Evolutionary conservation across 2,329 filamentous ascomycete genomes (phyloP).

Genomic region (Trichoderma afroharzianum): DNA sequence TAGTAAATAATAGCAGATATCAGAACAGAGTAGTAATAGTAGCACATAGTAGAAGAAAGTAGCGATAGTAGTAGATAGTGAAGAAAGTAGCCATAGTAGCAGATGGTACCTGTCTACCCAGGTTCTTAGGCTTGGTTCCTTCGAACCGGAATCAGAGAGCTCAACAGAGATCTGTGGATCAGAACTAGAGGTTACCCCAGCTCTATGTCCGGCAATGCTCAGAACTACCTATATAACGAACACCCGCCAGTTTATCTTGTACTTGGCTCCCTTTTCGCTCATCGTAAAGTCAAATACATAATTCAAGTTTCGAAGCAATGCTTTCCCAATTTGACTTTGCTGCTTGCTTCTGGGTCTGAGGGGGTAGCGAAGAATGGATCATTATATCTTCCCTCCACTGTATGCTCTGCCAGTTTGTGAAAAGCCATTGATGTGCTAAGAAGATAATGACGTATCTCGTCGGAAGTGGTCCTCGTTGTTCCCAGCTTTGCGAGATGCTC

Average conservation of each 20-base stretch:
- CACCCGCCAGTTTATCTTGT: slow-evolving; percentile 20
- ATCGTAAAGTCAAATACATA: slow-evolving; percentile 30
- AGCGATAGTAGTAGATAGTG: too few species aligned
- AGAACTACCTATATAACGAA: too few species aligned
- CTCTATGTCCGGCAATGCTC: too few species aligned
- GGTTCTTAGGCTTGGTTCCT: too few species aligned
- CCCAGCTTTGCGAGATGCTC: slow-evolving; percentile 26
- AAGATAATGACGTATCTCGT: slow-evolving; percentile 33
- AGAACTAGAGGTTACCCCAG: too few species aligned
- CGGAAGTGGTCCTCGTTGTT: neutral
- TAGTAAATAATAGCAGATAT: too few species aligned
- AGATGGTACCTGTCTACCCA: too few species aligned
- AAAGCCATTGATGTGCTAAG: slow-evolving; percentile 31
- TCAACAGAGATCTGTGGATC: too few species aligned
- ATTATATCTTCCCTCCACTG: slow-evolving; percentile 29
- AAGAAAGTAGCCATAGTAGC: too few species aligned
- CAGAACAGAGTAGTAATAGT: too few species aligned
- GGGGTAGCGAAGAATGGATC: slow-evolving; percentile 37
- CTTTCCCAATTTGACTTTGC: slow-evolving; percentile 22
- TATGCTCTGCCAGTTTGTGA: slow-evolving; percentile 35
- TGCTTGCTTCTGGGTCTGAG: neutral
- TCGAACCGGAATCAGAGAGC: too few species aligned
- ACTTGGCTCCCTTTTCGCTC: slow-evolving; percentile 23
- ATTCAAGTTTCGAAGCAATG: slow-evolving; percentile 30
- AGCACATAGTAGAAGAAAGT: too few species aligned